Evolutionary conservation across 192 early-diverging fungal genomes (phyloP).

Genomic region (Backusella australiensis): DNA sequence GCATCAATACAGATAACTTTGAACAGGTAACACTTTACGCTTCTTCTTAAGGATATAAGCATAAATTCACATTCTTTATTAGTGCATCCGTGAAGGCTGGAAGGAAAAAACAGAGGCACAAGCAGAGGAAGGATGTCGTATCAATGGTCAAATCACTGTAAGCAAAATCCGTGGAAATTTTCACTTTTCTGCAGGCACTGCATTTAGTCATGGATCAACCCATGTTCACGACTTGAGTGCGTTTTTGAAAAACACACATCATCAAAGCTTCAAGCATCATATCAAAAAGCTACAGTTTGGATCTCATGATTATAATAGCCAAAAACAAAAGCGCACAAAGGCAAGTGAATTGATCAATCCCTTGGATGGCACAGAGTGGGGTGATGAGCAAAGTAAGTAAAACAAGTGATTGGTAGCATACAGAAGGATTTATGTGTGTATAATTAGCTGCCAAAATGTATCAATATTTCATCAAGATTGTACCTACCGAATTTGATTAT

Average conservation of each 20-base stretch:
- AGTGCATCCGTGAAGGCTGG: slow-evolving; percentile 84
- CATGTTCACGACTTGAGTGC: slow-evolving; percentile 26
- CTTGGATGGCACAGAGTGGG: slow-evolving; percentile 59
- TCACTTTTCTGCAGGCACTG: slow-evolving; percentile 86
- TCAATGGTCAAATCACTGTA: slow-evolving; percentile 74
- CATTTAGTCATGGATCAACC: slow-evolving; percentile 52
- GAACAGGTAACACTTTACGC: slow-evolving; percentile 56
- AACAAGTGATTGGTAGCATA: no score
- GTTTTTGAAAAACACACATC: slow-evolving; percentile 28
- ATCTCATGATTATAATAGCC: neutral
- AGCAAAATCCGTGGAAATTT: slow-evolving; percentile 92
- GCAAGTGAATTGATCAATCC: slow-evolving; percentile 49
- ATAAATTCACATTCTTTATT: neutral
- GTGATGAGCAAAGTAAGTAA: slow-evolving; percentile 38
- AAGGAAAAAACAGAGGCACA: slow-evolving; percentile 69
- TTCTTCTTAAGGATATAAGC: no score
- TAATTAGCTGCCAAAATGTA: slow-evolving; percentile 49
- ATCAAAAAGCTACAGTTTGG: slow-evolving; percentile 86
- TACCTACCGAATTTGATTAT: slow-evolving; percentile 80
- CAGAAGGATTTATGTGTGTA: neutral
- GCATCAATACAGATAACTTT: slow-evolving; percentile 70
- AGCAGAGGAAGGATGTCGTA: slow-evolving; percentile 83
- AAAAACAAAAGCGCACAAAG: slow-evolving; percentile 21
- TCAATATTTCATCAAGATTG: slow-evolving; percentile 94
- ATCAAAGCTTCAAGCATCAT: slow-evolving; percentile 78